Evolutionary conservation across 805 yeast species (phyloP).

Genomic region (Teunomyces pallodes): DNA sequence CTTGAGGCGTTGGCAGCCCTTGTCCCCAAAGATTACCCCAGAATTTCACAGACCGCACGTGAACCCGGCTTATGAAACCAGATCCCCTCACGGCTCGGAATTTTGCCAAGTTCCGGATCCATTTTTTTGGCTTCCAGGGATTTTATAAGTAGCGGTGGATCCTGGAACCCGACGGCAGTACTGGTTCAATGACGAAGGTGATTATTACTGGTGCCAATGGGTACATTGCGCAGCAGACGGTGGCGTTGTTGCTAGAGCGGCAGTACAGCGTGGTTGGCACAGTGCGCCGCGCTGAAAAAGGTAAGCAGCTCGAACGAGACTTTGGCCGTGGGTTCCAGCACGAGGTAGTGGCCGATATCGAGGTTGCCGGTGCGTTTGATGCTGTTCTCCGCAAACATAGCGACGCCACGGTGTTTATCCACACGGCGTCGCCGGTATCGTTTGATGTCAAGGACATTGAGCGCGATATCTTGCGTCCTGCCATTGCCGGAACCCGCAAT

Average conservation of each 20-base stretch:
- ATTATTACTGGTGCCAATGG: slow-evolving; percentile 56
- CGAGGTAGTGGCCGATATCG: slow-evolving; percentile 46
- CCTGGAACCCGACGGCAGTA: too few relatives aligned
- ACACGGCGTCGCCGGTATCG: slow-evolving; percentile 60
- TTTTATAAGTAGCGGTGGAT: too few relatives aligned
- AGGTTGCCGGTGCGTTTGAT: slow-evolving; percentile 44
- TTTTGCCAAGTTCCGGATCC: neutral
- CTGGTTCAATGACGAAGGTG: neutral
- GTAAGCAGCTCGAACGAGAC: slow-evolving; percentile 13
- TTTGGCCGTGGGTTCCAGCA: slow-evolving; percentile 31
- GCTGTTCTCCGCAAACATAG: slow-evolving; percentile 44
- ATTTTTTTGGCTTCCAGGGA: too few relatives aligned
- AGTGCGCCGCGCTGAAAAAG: slow-evolving; percentile 37
- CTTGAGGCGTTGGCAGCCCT: neutral
- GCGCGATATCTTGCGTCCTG: slow-evolving; percentile 54
- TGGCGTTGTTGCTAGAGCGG: slow-evolving; percentile 35
- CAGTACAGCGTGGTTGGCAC: slow-evolving; percentile 50
- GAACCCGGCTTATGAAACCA: too few relatives aligned
- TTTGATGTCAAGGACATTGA: slow-evolving; percentile 44
- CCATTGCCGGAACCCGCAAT: slow-evolving; percentile 52
- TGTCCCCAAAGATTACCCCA: neutral
- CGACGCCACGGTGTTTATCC: slow-evolving; percentile 54
- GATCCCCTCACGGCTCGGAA: neutral
- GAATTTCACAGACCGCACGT: neutral
- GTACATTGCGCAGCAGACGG: slow-evolving; percentile 50